Evolutionary conservation across 2,329 filamentous ascomycete genomes (phyloP), one percentile per base, ranked within the genome.

Genomic region (Epichloe gansuensis): DNA sequence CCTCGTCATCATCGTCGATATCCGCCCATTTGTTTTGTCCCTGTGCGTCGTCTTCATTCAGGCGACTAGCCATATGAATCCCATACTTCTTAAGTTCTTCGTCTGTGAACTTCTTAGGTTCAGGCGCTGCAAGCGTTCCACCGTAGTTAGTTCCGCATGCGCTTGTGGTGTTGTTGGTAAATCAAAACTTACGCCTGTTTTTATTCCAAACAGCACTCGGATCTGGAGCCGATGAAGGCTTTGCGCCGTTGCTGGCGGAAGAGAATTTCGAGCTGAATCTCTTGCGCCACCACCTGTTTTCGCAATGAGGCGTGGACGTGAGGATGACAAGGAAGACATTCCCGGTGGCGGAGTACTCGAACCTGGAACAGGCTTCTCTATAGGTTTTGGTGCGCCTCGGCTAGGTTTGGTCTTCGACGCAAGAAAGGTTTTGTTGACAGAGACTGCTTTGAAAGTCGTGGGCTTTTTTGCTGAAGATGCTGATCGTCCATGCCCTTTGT

Each of bases 21-120:
- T 94, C 88, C 25, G 88, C 88, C 88, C 88, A 94, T 65, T 91
- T 91, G 35, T 84, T 82, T 61, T 90, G 85, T 54, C 86, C 86
- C 54, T 81, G 80, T 51, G 75, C 68, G 63, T 90, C 86, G 58
- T 91, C 86, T 48, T 85, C 78, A 58, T 88, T 84, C 53, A 93
- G 72, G 60, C 88, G 83, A 60, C 79, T 88, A 53, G 88, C 86
- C 69, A 94, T 79, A 65, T 93, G 88, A 61, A 93, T 93, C 35
- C 88, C 88, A 67, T 88, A 90, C 65, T 89, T 87, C 65, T 89
- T 86, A 62, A 94, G 75, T 64, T 94, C 88, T 65, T 94, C 88
- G 61, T 94, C 88, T 4, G 88, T 91, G 54, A 90, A 82, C 63
- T 90, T 88, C 66, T 88, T 89, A 4, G 85, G 83, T 55, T 89